These are phyloP conservation scores for Chaetomium fimeti DNA, from an alignment of 495 filamentous ascomycete genomes.

Conservation along the genomic window DNA sequence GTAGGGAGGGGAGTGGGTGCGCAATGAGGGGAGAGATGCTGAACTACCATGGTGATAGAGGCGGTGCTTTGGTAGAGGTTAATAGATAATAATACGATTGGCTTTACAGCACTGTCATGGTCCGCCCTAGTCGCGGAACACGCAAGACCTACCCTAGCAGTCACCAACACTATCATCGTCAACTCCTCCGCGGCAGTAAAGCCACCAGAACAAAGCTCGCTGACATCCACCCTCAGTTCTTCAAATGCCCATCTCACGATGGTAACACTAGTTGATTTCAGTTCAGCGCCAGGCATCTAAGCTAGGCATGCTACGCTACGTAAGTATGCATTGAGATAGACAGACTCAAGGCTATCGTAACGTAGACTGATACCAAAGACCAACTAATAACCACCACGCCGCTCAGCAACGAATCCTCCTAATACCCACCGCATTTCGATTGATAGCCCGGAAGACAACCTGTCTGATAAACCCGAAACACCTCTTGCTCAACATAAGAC, in stretches of 20 bases:
- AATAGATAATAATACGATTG: too few species aligned
- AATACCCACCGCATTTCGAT: background rate
- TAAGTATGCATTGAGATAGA: background rate
- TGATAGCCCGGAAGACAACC: background rate
- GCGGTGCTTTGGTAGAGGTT: too few species aligned
- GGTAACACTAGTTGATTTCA: background rate
- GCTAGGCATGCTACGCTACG: background rate
- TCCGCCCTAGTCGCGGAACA: too few species aligned
- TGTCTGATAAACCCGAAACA: conserved; percentile 7
- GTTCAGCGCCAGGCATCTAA: background rate
- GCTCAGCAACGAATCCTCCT: conserved; percentile 2
- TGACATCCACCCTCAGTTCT: too few species aligned
- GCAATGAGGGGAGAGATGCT: background rate
- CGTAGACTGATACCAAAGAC: background rate
- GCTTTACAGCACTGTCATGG: too few species aligned
- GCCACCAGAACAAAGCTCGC: background rate
- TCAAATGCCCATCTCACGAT: background rate
- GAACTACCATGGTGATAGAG: background rate
- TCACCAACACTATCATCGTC: too few species aligned
- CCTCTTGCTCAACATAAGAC: background rate
- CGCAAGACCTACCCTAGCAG: too few species aligned
- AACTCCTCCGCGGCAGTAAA: too few species aligned
- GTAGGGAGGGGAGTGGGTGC: background rate
- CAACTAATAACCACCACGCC: background rate
- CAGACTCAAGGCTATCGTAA: background rate